phyloP scores from a whole-genome alignment of 2,329 filamentous ascomycete genomes.

The Stylonectria norvegica region DNA sequence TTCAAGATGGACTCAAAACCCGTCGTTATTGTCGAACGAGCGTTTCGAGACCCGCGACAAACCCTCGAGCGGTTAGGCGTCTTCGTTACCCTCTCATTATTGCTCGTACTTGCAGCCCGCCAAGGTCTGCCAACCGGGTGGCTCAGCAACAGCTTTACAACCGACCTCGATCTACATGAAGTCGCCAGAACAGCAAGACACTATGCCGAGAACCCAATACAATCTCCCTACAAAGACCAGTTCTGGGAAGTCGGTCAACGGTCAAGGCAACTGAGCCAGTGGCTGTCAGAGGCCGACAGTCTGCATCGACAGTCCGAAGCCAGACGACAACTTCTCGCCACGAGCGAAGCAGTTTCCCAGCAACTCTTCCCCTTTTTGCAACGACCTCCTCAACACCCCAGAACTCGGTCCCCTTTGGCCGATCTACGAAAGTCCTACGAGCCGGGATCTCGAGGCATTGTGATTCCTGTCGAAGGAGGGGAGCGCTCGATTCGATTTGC shows the following conservation, averaged over 20 bases:
- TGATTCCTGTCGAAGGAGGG: slow-evolving; percentile 31
- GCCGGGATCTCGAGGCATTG: slow-evolving; percentile 25
- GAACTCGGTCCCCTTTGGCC: slow-evolving; percentile 18
- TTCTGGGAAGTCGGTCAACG: slow-evolving; percentile 33
- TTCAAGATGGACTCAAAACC: slow-evolving; percentile 2
- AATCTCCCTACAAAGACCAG: slow-evolving; percentile 25
- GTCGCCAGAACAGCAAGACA: slow-evolving; percentile 4
- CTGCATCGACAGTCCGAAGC: neutral
- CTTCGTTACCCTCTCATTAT: neutral
- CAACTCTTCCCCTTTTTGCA: slow-evolving; percentile 25
- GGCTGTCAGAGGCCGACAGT: slow-evolving; percentile 11
- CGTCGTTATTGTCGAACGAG: slow-evolving; percentile 1
- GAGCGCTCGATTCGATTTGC: slow-evolving; percentile 28
- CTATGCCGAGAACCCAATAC: slow-evolving; percentile 22
- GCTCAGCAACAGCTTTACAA: neutral
- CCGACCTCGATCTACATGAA: slow-evolving; percentile 1
- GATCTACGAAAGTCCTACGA: slow-evolving; percentile 21
- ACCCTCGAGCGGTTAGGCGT: neutral
- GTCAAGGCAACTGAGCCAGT: slow-evolving; percentile 6
- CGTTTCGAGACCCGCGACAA: neutral
- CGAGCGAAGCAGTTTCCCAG: slow-evolving; percentile 10
- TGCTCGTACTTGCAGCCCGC: neutral
- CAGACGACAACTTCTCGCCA: neutral
- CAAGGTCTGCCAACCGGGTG: slow-evolving; percentile 8
- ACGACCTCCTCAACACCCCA: slow-evolving; percentile 1